Evolutionary conservation across 2,329 filamentous ascomycete genomes (phyloP).

Genomic region (Orbilia brochopaga): DNA sequence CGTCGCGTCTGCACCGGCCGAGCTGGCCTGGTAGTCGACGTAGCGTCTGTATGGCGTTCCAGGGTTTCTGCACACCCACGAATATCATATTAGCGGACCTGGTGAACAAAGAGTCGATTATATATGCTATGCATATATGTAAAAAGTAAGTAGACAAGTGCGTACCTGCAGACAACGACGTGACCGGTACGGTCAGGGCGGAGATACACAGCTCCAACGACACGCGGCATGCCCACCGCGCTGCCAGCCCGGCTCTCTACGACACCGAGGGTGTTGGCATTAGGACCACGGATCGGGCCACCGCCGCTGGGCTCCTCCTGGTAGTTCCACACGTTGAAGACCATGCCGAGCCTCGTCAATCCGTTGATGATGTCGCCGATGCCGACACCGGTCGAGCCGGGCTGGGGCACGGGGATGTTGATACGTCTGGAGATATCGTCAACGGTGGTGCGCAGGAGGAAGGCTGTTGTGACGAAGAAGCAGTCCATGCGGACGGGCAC

Average conservation of each 20-base stretch:
- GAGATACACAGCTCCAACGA: not conserved
- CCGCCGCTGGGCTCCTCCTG: not conserved
- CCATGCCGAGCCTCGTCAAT: not conserved
- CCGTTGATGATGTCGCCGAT: not conserved
- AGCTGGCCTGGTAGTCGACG: not conserved
- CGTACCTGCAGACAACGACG: not conserved
- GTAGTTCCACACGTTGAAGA: slow-evolving; percentile 4
- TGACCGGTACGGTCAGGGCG: not conserved
- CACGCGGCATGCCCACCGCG: slow-evolving; percentile 1
- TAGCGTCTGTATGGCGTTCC: not conserved
- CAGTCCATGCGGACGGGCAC: not conserved
- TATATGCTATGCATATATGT: not conserved
- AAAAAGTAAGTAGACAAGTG: not conserved
- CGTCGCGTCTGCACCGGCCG: not conserved
- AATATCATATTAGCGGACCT: not conserved
- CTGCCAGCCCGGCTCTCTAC: not conserved
- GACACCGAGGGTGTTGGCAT: not conserved
- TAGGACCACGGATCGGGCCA: not conserved
- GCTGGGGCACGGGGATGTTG: not conserved
- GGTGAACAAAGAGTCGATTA: not conserved
- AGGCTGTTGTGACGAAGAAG: not conserved
- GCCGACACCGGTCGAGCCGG: not conserved
- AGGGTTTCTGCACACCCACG: not conserved
- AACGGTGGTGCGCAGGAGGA: not conserved
- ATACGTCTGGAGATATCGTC: not conserved